phyloP scores from a whole-genome alignment of 2,329 filamentous ascomycete genomes.

The Ophiostoma sp. region DNA sequence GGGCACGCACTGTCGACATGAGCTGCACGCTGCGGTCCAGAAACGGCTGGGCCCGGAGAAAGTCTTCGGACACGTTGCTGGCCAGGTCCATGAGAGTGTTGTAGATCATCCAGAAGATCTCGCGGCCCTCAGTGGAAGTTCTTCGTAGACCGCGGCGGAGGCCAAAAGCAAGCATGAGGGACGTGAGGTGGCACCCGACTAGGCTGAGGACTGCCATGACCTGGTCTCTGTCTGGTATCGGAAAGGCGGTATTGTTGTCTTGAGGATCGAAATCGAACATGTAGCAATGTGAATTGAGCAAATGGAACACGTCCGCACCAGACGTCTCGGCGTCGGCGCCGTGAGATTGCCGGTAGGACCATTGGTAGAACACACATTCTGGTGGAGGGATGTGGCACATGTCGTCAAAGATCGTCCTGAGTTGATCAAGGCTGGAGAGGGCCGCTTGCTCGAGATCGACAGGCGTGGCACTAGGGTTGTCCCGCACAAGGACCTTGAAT shows the following conservation, averaged over 20 bases:
- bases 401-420: not conserved
- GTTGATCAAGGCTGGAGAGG: not conserved
- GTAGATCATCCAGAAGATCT: conserved; percentile 14
- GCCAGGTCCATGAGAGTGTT: not conserved
- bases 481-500: not conserved
- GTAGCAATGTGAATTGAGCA: conserved; percentile 2
- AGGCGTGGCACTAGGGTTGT: not conserved
- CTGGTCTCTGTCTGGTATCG: not conserved
- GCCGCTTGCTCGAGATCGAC: not conserved
- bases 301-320: conserved; percentile 16
- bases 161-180: conserved; percentile 17
- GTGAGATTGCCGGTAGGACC: conserved; percentile 2
- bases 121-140: not conserved
- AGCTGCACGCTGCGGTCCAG: conserved; percentile 19
- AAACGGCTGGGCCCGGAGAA: not conserved
- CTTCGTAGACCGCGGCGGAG: not conserved
- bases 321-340: not conserved
- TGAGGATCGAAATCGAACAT: conserved; percentile 1
- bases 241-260: not conserved
- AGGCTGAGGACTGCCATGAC: conserved; percentile 1
- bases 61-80: not conserved
- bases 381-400: conserved; percentile 14
- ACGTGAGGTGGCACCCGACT: conserved; percentile 5
- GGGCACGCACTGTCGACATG: conserved; percentile 1
- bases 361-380: conserved; percentile 11